Conservation (phyloP, 805 yeast species). For the Saturnispora galanensis region DNA sequence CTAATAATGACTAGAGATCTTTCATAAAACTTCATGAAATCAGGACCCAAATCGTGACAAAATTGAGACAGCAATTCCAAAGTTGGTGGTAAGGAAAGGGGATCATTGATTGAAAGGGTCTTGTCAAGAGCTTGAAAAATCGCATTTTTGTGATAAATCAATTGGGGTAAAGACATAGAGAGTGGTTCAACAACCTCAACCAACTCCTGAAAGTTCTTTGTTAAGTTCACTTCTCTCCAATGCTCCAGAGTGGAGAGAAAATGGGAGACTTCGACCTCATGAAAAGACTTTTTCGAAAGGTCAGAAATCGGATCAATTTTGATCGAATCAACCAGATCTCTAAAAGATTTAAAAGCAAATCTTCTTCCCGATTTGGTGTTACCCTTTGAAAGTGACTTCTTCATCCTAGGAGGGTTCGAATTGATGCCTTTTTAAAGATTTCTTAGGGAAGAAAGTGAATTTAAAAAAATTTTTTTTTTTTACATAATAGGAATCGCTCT, state of each 20-base stretch:
- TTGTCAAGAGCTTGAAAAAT: conserved; percentile 38
- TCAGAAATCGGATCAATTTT: conserved; percentile 63
- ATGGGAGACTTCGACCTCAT: conserved; percentile 67
- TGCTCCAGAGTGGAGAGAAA: conserved; percentile 70
- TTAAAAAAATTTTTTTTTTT: conserved; percentile 1
- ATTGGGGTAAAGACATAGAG: conserved; percentile 68
- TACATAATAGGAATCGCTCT: background rate
- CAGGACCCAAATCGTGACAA: conserved; percentile 87
- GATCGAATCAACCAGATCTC: conserved; percentile 73
- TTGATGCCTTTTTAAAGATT: background rate
- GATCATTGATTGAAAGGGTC: conserved; percentile 48
- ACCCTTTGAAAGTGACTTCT: conserved; percentile 23
- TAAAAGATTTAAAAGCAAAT: conserved; percentile 65
- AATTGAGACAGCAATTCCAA: conserved; percentile 76
- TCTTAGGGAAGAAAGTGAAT: background rate
- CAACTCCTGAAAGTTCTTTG: conserved; percentile 61
- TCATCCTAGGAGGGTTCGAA: conserved; percentile 15
- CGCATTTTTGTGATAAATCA: conserved; percentile 56
- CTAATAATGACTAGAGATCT: conserved; percentile 42
- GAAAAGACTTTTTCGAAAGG: conserved; percentile 49
- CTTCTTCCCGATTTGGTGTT: conserved; percentile 47
- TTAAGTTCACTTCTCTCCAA: conserved; percentile 81
- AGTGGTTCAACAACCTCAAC: conserved; percentile 42
- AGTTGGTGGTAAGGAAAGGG: conserved; percentile 66
- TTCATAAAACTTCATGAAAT: conserved; percentile 60